Evolutionary conservation across 2,329 filamentous ascomycete genomes (phyloP), one percentile per base, ranked within the genome.

Genomic region (Fusarium solani-melongenae): DNA sequence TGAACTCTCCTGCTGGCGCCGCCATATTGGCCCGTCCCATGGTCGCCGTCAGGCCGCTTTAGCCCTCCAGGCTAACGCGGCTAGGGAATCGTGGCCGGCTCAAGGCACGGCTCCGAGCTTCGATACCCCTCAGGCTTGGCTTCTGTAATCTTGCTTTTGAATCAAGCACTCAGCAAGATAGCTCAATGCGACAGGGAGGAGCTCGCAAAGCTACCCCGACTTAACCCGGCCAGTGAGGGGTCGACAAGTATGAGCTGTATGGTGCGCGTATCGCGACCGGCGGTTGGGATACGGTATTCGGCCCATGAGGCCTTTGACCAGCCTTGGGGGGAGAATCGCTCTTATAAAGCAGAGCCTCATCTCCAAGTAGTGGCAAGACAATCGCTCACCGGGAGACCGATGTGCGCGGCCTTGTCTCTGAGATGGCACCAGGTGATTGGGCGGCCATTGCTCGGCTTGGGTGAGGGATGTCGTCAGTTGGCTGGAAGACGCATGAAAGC

Each of bases 311-410:
- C 63, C 41, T 55, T 51, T 60, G 57, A 33, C 44, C 51, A 62
- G 60, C 55, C 56, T 71, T 59, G 49, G 39, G 55, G 44, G 24
- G 20, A 34, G 27, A 34, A 24, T 46, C 7, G 29, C 27, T n/a
- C 24, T 64, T 44, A 34, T 39, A 31, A 56, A 58, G 71, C 73
- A 76, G 73, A 76, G 73, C 73, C 73, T 58, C 73, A 68, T 59
- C 29, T 36, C 51, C 31, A 29, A 39, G 15, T 24, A 41, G 65
- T 67, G 62, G 44, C 36, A 56, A 53, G 57, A 66, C 59, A 39
- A 31, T 61, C 27, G 49, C 53, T 29, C 44, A 60, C 56, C 46
- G 44, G n/a, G 59, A 68, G 63, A 51, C 69, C 71, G 67, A 63
- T 70, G 44, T 68, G 64, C 59, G 49, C 56, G 49, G 55, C 58